A percentile compares a stretch with the other conserved stretches of the same genome.
phyloP scores from a whole-genome alignment of 192 early-diverging fungal genomes.

The Coemansia sp. region DNA sequence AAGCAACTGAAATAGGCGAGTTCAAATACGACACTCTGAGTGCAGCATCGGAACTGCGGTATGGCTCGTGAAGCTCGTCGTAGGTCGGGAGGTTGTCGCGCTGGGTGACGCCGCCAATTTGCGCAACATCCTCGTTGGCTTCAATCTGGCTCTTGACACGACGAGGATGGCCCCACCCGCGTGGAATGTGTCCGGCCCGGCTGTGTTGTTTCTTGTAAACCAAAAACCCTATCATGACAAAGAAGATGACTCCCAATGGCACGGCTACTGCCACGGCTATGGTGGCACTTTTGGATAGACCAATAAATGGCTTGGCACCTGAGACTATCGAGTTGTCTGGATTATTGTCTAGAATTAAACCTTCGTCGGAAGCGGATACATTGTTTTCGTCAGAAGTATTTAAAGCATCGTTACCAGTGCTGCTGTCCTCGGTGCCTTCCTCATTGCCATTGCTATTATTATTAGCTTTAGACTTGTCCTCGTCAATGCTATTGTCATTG shows the following conservation, averaged over 20 bases:
- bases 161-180: background rate
- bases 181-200: background rate
- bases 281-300: conserved; percentile 14
- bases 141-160: conserved; percentile 12
- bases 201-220: conserved; percentile 13
- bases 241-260: conserved; percentile 14
- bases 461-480: background rate
- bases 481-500: background rate
- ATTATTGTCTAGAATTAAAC: background rate
- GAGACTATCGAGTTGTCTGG: no score
- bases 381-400: background rate
- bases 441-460: background rate
- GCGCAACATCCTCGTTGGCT: conserved; percentile 8
- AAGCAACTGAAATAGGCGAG: background rate
- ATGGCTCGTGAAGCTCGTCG: conserved; percentile 8
- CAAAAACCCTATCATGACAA: conserved; percentile 14
- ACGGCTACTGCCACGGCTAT: conserved; percentile 28
- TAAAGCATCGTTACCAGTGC: background rate
- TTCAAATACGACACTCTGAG: background rate
- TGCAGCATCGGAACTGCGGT: background rate
- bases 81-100: conserved; percentile 15
- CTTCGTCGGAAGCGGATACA: background rate
- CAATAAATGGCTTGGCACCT: background rate
- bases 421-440: background rate
- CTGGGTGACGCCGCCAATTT: conserved; percentile 16